phyloP scores from a whole-genome alignment of 2,329 filamentous ascomycete genomes.

The Sarocladium oryzae region DNA sequence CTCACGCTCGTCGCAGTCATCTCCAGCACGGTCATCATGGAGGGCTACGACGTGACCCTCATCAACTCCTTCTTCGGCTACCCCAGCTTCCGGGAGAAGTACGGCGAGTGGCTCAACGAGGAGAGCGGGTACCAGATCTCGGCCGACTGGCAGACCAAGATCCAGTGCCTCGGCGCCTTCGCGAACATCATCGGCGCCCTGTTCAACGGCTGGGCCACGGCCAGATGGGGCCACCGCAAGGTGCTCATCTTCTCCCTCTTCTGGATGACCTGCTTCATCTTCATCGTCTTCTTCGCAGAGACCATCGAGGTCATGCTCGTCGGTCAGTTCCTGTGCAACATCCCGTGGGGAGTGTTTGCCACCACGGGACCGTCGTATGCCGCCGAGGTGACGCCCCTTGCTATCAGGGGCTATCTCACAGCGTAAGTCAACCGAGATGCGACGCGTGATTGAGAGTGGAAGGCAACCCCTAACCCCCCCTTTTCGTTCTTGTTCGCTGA shows the following conservation, averaged over 20 bases:
- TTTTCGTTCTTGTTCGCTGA: too few species aligned
- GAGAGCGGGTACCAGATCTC: constrained; percentile 38
- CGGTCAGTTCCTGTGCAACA: constrained; percentile 39
- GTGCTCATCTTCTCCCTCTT: constrained; percentile 36
- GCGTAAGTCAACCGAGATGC: too few species aligned
- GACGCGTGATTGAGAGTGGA: too few species aligned
- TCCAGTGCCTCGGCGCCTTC: constrained; percentile 30
- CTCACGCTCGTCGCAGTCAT: constrained; percentile 24
- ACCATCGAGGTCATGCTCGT: constrained; percentile 35
- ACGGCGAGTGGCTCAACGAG: constrained; percentile 28
- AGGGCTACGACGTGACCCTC: constrained; percentile 42
- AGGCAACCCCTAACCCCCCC: too few species aligned
- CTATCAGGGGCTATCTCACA: constrained; percentile 35
- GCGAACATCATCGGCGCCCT: constrained; percentile 33
- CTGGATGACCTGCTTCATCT: constrained; percentile 36
- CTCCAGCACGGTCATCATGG: constrained; percentile 43
- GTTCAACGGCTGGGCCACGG: constrained; percentile 35
- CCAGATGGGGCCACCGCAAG: constrained; percentile 35
- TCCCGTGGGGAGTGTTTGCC: constrained; percentile 40
- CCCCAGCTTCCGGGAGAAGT: constrained; percentile 31
- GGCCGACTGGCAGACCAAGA: constrained; percentile 44
- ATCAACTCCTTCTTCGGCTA: constrained; percentile 41
- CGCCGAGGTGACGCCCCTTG: constrained; percentile 35
- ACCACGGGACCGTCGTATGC: constrained; percentile 37
- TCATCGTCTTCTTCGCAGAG: constrained; percentile 42